Conservation (phyloP, 1,139 yeast species). For the Zygosaccharomyces sapae region DNA sequence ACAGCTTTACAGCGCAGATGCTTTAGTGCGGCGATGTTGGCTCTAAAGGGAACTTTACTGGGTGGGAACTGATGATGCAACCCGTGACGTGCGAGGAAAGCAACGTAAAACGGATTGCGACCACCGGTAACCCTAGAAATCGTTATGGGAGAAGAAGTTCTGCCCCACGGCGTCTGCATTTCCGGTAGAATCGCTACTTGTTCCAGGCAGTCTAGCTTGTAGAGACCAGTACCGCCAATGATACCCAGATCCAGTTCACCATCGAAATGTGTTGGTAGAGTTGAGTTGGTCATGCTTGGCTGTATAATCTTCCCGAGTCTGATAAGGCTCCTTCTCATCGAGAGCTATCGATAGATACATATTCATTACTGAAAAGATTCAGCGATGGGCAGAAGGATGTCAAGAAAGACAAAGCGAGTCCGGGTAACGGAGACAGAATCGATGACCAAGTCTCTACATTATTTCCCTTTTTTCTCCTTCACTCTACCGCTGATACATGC, state of each 20-base stretch:
- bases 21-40: conserved; percentile 94
- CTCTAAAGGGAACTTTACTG: conserved; percentile 87
- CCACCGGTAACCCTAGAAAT: conserved; percentile 61
- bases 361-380: conserved; percentile 17
- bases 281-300: conserved; percentile 20
- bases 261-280: conserved; percentile 38
- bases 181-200: conserved; percentile 82
- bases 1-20: conserved; percentile 80
- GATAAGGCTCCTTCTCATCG: conserved; percentile 6
- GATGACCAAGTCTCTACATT: no score
- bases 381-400: conserved; percentile 17
- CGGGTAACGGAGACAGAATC: no score
- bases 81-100: conserved; percentile 95
- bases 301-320: background rate
- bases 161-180: conserved; percentile 93
- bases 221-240: conserved; percentile 96
- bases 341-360: conserved; percentile 8
- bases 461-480: no score
- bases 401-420: no score
- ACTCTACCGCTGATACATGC: no score
- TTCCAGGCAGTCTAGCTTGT: conserved; percentile 72
- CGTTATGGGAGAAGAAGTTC: conserved; percentile 90
- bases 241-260: conserved; percentile 76
- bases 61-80: conserved; percentile 84
- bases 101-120: conserved; percentile 58